These are phyloP conservation scores for Suhomyces bribrorum DNA, from an alignment of 1,139 yeast genomes.

Conservation along the genomic window DNA sequence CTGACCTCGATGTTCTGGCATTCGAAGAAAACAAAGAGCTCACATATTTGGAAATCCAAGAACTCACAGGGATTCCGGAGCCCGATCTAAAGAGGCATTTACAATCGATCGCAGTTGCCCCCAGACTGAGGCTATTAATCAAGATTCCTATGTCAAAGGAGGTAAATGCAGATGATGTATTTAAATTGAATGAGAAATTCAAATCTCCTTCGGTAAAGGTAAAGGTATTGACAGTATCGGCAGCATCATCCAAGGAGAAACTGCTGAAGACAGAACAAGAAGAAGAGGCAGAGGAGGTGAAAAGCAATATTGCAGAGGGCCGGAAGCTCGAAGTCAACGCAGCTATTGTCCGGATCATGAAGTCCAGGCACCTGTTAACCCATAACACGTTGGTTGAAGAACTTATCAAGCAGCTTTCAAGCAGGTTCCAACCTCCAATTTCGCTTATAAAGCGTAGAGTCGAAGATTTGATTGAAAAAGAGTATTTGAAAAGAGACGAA, in stretches of 20 bases:
- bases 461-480: constrained; percentile 81
- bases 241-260: constrained; percentile 25
- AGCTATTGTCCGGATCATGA: constrained; percentile 86
- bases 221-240: constrained; percentile 72
- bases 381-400: constrained; percentile 71
- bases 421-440: constrained; percentile 71
- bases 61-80: constrained; percentile 71
- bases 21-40: constrained; percentile 42
- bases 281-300: constrained; percentile 40
- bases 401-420: constrained; percentile 59
- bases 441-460: constrained; percentile 70
- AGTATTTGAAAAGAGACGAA: constrained; percentile 74
- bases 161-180: constrained; percentile 62
- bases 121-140: constrained; percentile 68
- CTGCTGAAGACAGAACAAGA: constrained; percentile 39
- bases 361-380: constrained; percentile 60
- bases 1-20: constrained; percentile 47
- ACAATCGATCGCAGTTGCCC: constrained; percentile 84
- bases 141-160: constrained; percentile 79
- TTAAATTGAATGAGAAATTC: constrained; percentile 70
- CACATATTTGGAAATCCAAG: constrained; percentile 61
- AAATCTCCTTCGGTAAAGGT: constrained; percentile 71
- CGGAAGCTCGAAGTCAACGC: constrained; percentile 74
- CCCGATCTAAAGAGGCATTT: constrained; percentile 73
- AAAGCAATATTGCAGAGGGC: constrained; percentile 39